Percentiles rank a stretch among this genome's conserved stretches.
phyloP scores from a whole-genome alignment of 495 filamentous ascomycete genomes.

The Penicillium simplicissimum region DNA sequence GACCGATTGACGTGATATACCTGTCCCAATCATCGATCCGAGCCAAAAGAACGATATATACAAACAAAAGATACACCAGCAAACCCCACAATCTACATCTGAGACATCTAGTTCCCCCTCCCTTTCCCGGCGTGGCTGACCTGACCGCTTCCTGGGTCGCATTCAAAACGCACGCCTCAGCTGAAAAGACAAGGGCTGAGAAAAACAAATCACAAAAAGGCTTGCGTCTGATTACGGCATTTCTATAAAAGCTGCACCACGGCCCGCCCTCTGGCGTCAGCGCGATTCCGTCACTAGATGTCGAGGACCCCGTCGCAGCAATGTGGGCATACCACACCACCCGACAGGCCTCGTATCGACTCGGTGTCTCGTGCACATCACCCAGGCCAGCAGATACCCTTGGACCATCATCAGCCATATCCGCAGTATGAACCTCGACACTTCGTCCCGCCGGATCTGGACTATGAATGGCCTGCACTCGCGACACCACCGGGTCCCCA shows the following conservation, averaged over 20 bases:
- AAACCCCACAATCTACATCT: slow-evolving; percentile 8
- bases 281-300: slow-evolving; percentile 22
- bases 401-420: slow-evolving; percentile 22
- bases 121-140: slow-evolving; percentile 17
- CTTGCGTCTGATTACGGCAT: slow-evolving; percentile 18
- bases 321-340: slow-evolving; percentile 23
- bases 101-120: slow-evolving; percentile 12
- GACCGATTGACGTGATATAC: slow-evolving; percentile 1
- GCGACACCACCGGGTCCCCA: slow-evolving; percentile 16
- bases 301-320: slow-evolving; percentile 29
- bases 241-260: slow-evolving; percentile 18
- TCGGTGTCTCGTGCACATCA: slow-evolving; percentile 14
- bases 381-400: slow-evolving; percentile 9
- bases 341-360: slow-evolving; percentile 20
- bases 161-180: slow-evolving; percentile 21
- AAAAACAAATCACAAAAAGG: slow-evolving; percentile 2
- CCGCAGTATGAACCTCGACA: slow-evolving; percentile 27
- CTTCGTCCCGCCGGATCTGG: slow-evolving; percentile 14
- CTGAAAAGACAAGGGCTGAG: slow-evolving; percentile 7
- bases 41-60: slow-evolving; percentile 8
- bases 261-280: slow-evolving; percentile 16
- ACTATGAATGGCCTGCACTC: slow-evolving; percentile 23
- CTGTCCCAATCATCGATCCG: background rate
- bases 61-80: slow-evolving; percentile 1
- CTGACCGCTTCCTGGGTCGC: slow-evolving; percentile 22